Evolutionary conservation across 495 filamentous ascomycete genomes (phyloP).

Genomic region (Immersiella caudata): DNA sequence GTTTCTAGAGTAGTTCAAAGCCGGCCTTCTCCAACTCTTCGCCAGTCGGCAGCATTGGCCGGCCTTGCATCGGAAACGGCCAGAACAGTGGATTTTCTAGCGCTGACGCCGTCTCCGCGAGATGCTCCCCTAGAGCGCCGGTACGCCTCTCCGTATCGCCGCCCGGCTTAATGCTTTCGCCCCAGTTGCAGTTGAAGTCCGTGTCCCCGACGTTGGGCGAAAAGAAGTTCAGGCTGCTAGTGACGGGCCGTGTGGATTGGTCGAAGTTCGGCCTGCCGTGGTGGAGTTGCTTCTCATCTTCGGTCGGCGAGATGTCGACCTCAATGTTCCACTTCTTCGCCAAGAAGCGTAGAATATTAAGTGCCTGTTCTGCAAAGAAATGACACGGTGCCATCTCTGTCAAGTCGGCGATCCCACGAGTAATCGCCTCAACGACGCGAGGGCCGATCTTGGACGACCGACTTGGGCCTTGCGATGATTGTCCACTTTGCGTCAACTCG

Average conservation of each 20-base stretch:
- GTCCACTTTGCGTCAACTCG: constrained; percentile 25
- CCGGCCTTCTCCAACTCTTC: constrained; percentile 49
- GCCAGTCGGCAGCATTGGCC: constrained; percentile 52
- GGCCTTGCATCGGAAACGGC: constrained; percentile 58
- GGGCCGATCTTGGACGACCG: constrained; percentile 31
- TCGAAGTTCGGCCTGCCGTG: constrained; percentile 25
- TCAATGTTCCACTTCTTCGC: constrained; percentile 61
- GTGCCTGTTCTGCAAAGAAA: constrained; percentile 59
- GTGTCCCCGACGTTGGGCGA: constrained; percentile 48
- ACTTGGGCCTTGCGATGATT: constrained; percentile 23
- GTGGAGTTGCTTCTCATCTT: constrained; percentile 1
- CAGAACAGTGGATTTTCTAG: constrained; percentile 55
- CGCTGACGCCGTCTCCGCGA: constrained; percentile 25
- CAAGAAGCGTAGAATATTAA: constrained; percentile 60
- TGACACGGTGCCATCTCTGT: constrained; percentile 62
- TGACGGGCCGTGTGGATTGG: constrained; percentile 38
- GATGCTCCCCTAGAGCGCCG: constrained; percentile 14
- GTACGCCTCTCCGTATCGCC: constrained; percentile 12
- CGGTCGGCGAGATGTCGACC: constrained; percentile 41
- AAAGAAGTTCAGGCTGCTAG: constrained; percentile 55
- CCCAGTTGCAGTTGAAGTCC: constrained; percentile 46
- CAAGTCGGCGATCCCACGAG: constrained; percentile 53
- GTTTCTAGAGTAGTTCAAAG: constrained; percentile 41
- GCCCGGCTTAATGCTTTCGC: constrained; percentile 8
- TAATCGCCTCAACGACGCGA: constrained; percentile 44